Conservation (phyloP, 805 yeast genomes). For the Saturnispora ahearnii region DNA sequence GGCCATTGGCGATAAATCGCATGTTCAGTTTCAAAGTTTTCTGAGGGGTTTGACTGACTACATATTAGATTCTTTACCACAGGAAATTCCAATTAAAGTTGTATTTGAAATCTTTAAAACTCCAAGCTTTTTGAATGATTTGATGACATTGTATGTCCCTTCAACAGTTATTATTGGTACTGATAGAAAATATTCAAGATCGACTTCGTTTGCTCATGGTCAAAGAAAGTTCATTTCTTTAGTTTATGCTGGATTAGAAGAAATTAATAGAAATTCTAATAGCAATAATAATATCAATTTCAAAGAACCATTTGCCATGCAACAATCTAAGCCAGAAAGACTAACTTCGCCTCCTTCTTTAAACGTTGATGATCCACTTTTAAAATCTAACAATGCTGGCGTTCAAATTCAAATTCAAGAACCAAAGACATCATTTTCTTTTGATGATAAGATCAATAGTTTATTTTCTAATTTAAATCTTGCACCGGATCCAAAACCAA, state of each 20-base stretch:
- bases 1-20: constrained; percentile 12
- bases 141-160: constrained; percentile 52
- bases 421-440: neutral
- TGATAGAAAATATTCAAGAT: constrained; percentile 18
- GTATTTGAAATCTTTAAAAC: constrained; percentile 48
- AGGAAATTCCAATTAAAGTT: constrained; percentile 32
- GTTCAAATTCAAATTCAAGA: constrained; percentile 7
- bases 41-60: constrained; percentile 34
- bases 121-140: constrained; percentile 44
- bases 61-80: constrained; percentile 23
- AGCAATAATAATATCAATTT: constrained; percentile 8
- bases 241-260: constrained; percentile 19
- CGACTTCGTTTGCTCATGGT: constrained; percentile 21
- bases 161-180: constrained; percentile 39
- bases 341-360: neutral
- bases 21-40: constrained; percentile 16
- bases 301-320: constrained; percentile 14
- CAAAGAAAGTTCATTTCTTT: constrained; percentile 22
- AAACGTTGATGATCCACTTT: neutral
- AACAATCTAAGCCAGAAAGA: neutral
- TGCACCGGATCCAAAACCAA: constrained; percentile 8
- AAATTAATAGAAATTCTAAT: neutral
- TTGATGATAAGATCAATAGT: neutral
- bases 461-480: constrained; percentile 1
- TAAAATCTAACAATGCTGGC: neutral